Evolutionary conservation across 257 asterid genomes (phyloP).

Genomic region (Lantana camara): DNA sequence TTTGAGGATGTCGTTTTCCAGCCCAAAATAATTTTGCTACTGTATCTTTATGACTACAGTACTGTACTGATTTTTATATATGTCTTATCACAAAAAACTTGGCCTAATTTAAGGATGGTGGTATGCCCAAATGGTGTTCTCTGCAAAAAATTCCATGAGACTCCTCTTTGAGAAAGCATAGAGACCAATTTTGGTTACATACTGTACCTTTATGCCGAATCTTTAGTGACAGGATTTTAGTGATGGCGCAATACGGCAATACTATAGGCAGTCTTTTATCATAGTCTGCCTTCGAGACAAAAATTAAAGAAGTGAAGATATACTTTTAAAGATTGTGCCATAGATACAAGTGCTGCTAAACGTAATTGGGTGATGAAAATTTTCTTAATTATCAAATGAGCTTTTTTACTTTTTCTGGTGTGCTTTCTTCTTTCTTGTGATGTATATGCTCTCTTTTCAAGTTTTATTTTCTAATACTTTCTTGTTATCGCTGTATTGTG

Average conservation of each 20-base stretch:
- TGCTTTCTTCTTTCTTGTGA: slow-evolving; percentile 12
- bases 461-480: slow-evolving; percentile 8
- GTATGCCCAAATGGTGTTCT: not conserved
- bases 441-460: slow-evolving; percentile 8
- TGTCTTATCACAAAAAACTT: not conserved
- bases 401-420: slow-evolving; percentile 12
- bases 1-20: not conserved
- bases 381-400: slow-evolving; percentile 10
- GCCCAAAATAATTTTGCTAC: not conserved
- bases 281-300: not conserved
- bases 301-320: not conserved
- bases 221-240: not conserved
- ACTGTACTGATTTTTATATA: not conserved
- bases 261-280: not conserved
- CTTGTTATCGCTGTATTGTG: slow-evolving; percentile 4
- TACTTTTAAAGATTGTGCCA: not conserved
- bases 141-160: not conserved
- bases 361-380: not conserved
- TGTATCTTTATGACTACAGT: not conserved
- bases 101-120: not conserved
- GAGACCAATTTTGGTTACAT: not conserved
- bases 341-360: not conserved
- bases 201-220: not conserved
- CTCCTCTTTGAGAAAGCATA: not conserved
- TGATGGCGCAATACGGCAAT: not conserved